These are phyloP conservation scores for Kwoniella sp. DNA, from an alignment of 768 basidiomycete species.

Conservation along the genomic window DNA sequence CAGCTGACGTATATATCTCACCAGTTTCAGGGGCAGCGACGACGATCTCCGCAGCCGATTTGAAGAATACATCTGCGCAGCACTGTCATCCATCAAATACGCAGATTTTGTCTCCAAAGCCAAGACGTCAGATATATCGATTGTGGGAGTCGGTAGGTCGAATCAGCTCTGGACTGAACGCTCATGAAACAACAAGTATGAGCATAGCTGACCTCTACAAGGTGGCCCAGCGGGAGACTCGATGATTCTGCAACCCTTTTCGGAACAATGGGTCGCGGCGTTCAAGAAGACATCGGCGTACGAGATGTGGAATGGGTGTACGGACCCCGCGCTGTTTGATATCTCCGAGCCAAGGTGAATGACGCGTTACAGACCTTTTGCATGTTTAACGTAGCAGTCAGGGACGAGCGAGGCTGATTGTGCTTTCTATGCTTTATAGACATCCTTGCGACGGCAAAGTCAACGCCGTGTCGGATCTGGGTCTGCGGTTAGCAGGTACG, in stretches of 20 bases:
- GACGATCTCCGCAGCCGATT: conserved; percentile 92
- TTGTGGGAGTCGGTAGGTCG: conserved; percentile 48
- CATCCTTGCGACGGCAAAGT: conserved; percentile 93
- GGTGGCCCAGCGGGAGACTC: conserved; percentile 26
- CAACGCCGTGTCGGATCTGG: conserved; percentile 84
- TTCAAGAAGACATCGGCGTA: conserved; percentile 86
- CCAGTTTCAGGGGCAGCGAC: conserved; percentile 89
- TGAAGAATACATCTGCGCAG: conserved; percentile 90
- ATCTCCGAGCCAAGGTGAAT: conserved; percentile 85
- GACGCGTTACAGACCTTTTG: conserved; percentile 1
- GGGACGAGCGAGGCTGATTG: too few species aligned
- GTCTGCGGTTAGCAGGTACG: conserved; percentile 71
- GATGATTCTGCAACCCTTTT: conserved; percentile 68
- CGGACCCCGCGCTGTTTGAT: conserved; percentile 91
- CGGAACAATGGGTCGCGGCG: conserved; percentile 80
- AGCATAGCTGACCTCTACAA: conserved; percentile 7
- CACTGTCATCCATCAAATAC: conserved; percentile 85
- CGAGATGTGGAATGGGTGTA: conserved; percentile 84
- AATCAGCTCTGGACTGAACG: background rate
- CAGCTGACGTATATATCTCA: background rate
- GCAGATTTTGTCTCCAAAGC: conserved; percentile 75
- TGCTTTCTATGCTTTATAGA: conserved; percentile 58
- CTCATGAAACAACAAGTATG: too few species aligned
- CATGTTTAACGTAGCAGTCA: too few species aligned
- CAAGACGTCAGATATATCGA: conserved; percentile 63